A percentile compares a stretch with the other conserved stretches of the same genome.
Conservation (phyloP, 306 rosid species). For the Cucumis melo region DNA sequence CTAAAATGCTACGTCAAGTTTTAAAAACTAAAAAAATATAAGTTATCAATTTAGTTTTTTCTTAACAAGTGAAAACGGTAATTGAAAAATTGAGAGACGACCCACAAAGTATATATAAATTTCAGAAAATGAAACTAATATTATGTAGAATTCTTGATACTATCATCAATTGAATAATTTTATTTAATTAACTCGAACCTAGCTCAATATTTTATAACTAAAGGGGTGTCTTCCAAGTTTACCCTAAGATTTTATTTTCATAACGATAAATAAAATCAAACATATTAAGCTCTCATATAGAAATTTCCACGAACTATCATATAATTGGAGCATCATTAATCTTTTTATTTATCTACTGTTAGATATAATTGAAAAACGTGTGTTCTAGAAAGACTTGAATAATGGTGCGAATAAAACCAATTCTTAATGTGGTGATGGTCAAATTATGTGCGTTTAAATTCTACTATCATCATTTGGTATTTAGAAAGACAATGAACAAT, state of each 20-base stretch:
- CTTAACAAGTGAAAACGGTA: no score
- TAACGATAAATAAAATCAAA: neutral
- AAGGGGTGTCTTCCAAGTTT: no score
- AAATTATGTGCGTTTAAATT: neutral
- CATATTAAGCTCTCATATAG: neutral
- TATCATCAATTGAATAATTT: no score
- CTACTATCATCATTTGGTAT: neutral
- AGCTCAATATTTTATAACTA: no score
- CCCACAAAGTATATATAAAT: no score
- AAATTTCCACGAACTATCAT: neutral
- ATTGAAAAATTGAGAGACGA: no score
- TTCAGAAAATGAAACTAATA: no score
- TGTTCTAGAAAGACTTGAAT: neutral
- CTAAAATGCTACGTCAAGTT: no score
- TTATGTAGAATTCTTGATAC: no score
- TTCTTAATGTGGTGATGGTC: neutral
- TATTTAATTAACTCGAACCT: no score
- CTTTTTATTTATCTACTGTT: neutral
- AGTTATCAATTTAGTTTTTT: no score
- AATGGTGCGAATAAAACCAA: neutral
- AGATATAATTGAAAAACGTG: neutral
- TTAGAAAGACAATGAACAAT: neutral
- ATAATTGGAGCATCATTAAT: neutral
- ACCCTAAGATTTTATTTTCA: neutral
- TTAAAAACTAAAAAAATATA: no score